phyloP scores from a whole-genome alignment of 148 eudicot species.

The Nepenthes gracilis region DNA sequence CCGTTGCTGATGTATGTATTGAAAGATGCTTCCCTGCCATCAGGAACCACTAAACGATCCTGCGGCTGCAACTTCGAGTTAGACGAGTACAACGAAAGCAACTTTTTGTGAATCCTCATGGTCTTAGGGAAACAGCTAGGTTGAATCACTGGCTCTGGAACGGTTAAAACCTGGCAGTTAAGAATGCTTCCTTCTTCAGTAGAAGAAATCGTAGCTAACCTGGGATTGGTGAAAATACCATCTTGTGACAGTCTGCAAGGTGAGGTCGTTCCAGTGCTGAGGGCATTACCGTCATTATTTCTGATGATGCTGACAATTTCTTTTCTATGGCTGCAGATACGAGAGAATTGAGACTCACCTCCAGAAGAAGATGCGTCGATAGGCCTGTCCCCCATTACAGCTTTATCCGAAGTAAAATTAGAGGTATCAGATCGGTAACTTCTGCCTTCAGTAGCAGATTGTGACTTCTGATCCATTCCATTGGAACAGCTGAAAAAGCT shows the following conservation, averaged over 20 bases:
- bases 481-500: slow-evolving; percentile 62
- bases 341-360: slow-evolving; percentile 39
- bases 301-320: slow-evolving; percentile 45
- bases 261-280: slow-evolving; percentile 40
- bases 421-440: slow-evolving; percentile 35
- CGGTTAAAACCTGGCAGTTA: slow-evolving; percentile 11
- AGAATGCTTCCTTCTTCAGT: slow-evolving; percentile 12
- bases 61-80: slow-evolving; percentile 18
- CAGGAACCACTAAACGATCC: slow-evolving; percentile 11
- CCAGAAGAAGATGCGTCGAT: slow-evolving; percentile 40
- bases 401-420: slow-evolving; percentile 29
- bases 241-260: slow-evolving; percentile 30
- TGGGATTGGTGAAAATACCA: slow-evolving; percentile 9
- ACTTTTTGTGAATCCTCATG: slow-evolving; percentile 28
- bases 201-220: slow-evolving; percentile 1
- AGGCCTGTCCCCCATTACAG: slow-evolving; percentile 25
- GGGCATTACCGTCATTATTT: slow-evolving; percentile 67
- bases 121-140: slow-evolving; percentile 33
- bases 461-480: slow-evolving; percentile 25
- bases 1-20: slow-evolving; percentile 37
- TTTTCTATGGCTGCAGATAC: slow-evolving; percentile 23
- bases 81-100: slow-evolving; percentile 19
- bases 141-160: slow-evolving; percentile 27
- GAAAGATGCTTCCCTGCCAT: slow-evolving; percentile 26
- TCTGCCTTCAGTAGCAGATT: slow-evolving; percentile 26